Conservation (phyloP, 2,329 filamentous ascomycete genomes). For the Xylaria multiplex region DNA sequence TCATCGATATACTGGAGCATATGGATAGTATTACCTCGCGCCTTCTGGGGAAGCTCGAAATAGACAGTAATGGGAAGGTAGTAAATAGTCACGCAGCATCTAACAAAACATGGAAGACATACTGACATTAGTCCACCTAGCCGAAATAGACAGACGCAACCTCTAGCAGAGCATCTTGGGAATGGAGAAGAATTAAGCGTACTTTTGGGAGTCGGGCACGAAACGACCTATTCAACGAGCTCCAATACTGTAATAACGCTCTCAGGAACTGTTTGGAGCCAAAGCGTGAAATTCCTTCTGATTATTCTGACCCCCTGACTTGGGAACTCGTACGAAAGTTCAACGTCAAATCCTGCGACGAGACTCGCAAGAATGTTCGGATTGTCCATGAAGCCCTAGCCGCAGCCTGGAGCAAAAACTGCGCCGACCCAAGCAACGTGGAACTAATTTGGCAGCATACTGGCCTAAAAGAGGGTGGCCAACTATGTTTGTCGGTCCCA, state of each 20-base stretch:
- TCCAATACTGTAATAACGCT: slow-evolving; percentile 25
- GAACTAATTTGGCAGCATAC: slow-evolving; percentile 21
- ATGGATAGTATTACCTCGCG: slow-evolving; percentile 13
- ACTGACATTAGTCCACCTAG: slow-evolving; percentile 1
- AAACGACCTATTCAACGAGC: slow-evolving; percentile 21
- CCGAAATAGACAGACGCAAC: slow-evolving; percentile 21
- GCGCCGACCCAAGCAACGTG: slow-evolving; percentile 13
- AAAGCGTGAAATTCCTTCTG: slow-evolving; percentile 20
- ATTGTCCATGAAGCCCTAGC: slow-evolving; percentile 20
- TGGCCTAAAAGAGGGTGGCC: neutral
- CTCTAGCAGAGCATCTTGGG: slow-evolving; percentile 17
- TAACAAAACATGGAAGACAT: neutral
- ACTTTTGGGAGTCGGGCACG: slow-evolving; percentile 21
- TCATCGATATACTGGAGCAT: slow-evolving; percentile 20
- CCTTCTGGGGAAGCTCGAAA: slow-evolving; percentile 22
- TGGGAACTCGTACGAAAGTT: slow-evolving; percentile 5
- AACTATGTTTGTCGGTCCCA: slow-evolving; percentile 8
- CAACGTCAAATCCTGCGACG: slow-evolving; percentile 9
- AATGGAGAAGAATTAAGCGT: slow-evolving; percentile 26
- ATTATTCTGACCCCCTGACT: slow-evolving; percentile 8
- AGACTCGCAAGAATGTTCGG: slow-evolving; percentile 11
- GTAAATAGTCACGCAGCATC: no score
- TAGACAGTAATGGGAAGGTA: slow-evolving; percentile 22
- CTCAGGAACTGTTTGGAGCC: slow-evolving; percentile 20
- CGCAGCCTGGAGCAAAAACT: slow-evolving; percentile 18